Percentiles rank a stretch among this genome's conserved stretches.
These are phyloP conservation scores for Leccinum broughii DNA, from an alignment of 768 basidiomycete species.

Conservation along the genomic window DNA sequence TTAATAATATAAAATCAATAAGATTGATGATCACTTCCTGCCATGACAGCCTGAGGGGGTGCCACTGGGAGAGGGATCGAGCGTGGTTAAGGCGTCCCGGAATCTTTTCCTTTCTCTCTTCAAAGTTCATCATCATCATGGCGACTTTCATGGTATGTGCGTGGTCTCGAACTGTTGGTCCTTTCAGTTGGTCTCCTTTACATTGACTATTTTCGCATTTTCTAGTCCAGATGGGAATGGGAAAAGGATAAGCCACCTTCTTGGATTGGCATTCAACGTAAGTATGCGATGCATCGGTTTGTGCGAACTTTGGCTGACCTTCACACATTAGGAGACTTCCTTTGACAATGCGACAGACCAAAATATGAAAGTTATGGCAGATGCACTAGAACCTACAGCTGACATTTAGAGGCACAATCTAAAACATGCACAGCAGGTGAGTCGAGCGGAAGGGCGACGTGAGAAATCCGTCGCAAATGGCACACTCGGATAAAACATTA, in stretches of 20 bases:
- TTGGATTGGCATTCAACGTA: conserved; percentile 87
- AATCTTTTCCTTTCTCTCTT: conserved; percentile 69
- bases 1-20: not conserved
- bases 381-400: not conserved
- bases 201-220: conserved; percentile 92
- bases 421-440: not conserved
- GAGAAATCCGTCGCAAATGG: not conserved
- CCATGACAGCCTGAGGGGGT: not conserved
- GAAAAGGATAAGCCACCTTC: conserved; percentile 51
- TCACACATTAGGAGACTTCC: conserved; percentile 89
- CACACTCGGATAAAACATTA: not conserved
- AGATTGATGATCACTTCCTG: not conserved
- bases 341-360: conserved; percentile 30
- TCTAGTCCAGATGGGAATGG: conserved; percentile 63
- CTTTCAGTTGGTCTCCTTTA: conserved; percentile 69
- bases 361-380: not conserved
- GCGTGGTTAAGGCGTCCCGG: conserved; percentile 72
- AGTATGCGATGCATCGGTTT: conserved; percentile 93
- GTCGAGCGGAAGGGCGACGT: not conserved
- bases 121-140: conserved; percentile 95
- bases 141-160: conserved; percentile 58
- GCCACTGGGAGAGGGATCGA: conserved; percentile 56
- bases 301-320: conserved; percentile 94
- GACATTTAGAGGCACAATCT: not conserved
- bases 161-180: conserved; percentile 85